Evolutionary conservation across 805 yeast species (phyloP).

Genomic region (Barnettozyma siamensis): DNA sequence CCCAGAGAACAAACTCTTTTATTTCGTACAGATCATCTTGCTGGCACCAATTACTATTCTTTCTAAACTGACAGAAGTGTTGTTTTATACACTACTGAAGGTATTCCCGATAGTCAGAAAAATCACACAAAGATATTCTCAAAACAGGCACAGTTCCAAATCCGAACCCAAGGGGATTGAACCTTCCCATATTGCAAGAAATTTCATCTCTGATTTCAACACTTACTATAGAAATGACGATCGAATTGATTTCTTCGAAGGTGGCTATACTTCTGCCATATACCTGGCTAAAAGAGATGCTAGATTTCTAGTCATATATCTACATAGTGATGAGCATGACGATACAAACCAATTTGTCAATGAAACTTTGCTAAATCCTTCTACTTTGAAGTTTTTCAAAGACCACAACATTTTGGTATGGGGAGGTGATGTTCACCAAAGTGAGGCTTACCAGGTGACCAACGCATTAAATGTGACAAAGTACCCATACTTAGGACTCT

Average conservation of each 20-base stretch:
- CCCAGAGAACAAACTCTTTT: slow-evolving; percentile 21
- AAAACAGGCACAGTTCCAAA: slow-evolving; percentile 31
- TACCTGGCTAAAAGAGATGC: slow-evolving; percentile 63
- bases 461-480: slow-evolving; percentile 64
- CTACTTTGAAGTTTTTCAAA: slow-evolving; percentile 41
- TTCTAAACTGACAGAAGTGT: slow-evolving; percentile 24
- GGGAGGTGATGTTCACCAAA: slow-evolving; percentile 82
- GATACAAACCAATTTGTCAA: slow-evolving; percentile 47
- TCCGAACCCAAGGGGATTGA: slow-evolving; percentile 35
- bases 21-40: slow-evolving; percentile 26
- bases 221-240: slow-evolving; percentile 31
- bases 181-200: slow-evolving; percentile 48
- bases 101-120: slow-evolving; percentile 34
- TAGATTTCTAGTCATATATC: slow-evolving; percentile 65
- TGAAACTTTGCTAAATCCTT: slow-evolving; percentile 46
- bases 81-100: slow-evolving; percentile 24
- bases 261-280: slow-evolving; percentile 78
- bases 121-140: slow-evolving; percentile 31
- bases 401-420: slow-evolving; percentile 60
- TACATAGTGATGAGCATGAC: slow-evolving; percentile 71
- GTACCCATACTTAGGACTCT: slow-evolving; percentile 77
- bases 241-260: slow-evolving; percentile 43
- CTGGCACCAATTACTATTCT: slow-evolving; percentile 30
- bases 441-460: slow-evolving; percentile 82
- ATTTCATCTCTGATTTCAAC: slow-evolving; percentile 47